A percentile compares a stretch with the other conserved stretches of the same genome.
Evolutionary conservation across 106 monocot species (phyloP).

Genomic region (Narthecium ossifragum): DNA sequence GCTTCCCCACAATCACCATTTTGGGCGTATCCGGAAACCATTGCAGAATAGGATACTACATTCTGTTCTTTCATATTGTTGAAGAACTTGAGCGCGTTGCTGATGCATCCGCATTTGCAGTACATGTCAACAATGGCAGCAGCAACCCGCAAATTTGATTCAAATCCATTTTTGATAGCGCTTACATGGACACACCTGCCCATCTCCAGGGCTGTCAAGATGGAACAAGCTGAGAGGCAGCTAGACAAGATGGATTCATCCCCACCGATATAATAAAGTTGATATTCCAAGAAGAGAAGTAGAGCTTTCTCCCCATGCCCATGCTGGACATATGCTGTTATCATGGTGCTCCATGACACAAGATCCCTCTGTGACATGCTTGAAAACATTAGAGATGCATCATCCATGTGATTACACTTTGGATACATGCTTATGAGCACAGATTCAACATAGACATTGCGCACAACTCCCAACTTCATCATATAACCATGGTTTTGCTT

Average conservation of each 20-base stretch:
- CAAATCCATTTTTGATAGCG: slow-evolving; percentile 17
- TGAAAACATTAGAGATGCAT: slow-evolving; percentile 12
- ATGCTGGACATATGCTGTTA: slow-evolving; percentile 15
- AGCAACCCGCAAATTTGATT: slow-evolving; percentile 14
- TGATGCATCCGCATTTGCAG: slow-evolving; percentile 17
- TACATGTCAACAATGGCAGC: too few species aligned
- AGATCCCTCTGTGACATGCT: slow-evolving; percentile 9
- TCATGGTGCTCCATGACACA: slow-evolving; percentile 21
- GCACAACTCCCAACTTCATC: slow-evolving; percentile 13
- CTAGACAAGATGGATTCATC: slow-evolving; percentile 25
- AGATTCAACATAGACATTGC: slow-evolving; percentile 15
- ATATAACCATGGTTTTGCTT: slow-evolving; percentile 10
- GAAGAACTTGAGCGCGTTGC: slow-evolving; percentile 11
- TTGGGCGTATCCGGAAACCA: slow-evolving; percentile 20
- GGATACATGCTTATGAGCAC: slow-evolving; percentile 15
- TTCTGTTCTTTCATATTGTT: slow-evolving; percentile 8
- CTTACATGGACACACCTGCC: slow-evolving; percentile 15
- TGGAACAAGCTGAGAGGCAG: slow-evolving; percentile 24
- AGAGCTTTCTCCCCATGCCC: slow-evolving; percentile 22
- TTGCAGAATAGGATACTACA: slow-evolving; percentile 18
- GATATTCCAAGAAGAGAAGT: slow-evolving; percentile 13
- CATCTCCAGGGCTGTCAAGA: slow-evolving; percentile 14
- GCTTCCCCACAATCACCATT: slow-evolving; percentile 16
- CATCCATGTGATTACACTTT: slow-evolving; percentile 11
- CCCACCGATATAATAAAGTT: slow-evolving; percentile 3